phyloP scores from a whole-genome alignment of 1,284 basidiomycete species.

The Caloboletus inedulis region DNA sequence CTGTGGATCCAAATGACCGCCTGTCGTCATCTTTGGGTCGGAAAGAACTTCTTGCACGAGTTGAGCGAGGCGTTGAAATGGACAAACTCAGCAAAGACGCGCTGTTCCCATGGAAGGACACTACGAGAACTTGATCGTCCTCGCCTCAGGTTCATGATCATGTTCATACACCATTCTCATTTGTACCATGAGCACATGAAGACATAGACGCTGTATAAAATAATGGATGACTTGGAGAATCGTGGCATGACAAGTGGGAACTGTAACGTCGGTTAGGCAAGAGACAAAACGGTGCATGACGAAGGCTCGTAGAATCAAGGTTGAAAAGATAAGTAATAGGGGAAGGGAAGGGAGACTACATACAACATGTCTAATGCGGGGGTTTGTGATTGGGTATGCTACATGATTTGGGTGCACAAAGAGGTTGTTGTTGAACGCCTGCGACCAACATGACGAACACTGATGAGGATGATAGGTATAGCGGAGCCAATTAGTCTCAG shows the following conservation, averaged over 20 bases:
- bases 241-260: neutral
- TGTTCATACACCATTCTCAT: conserved; percentile 6
- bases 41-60: conserved; percentile 33
- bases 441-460: conserved; percentile 8
- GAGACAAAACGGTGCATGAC: neutral
- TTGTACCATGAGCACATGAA: neutral
- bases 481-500: conserved; percentile 13
- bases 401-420: conserved; percentile 22
- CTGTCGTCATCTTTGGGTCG: no score
- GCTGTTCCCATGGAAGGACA: conserved; percentile 26
- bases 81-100: conserved; percentile 34
- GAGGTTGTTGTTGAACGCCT: conserved; percentile 8
- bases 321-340: neutral
- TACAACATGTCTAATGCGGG: conserved; percentile 10
- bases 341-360: conserved; percentile 6
- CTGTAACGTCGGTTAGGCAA: neutral
- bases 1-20: no score
- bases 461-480: neutral
- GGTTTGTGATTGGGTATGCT: conserved; percentile 19
- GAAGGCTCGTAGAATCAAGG: neutral
- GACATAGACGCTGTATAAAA: conserved; percentile 1
- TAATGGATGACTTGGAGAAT: neutral
- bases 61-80: conserved; percentile 35
- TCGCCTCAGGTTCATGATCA: neutral
- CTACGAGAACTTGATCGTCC: conserved; percentile 2